Evolutionary conservation across 1,284 basidiomycete species (phyloP).

Genomic region (Trichosporon faecale): DNA sequence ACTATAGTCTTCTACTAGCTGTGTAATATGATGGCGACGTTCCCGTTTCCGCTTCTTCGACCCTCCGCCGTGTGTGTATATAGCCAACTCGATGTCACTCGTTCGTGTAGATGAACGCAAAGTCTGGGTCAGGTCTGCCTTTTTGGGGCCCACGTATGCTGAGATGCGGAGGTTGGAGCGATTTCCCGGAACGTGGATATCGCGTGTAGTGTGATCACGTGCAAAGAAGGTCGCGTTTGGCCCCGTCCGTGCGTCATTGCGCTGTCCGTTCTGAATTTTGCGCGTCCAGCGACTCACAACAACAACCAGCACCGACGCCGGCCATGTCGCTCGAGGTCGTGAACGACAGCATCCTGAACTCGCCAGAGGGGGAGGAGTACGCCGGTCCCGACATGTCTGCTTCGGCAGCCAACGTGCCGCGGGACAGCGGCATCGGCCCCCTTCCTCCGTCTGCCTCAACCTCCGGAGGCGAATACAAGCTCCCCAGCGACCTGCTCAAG

Average conservation of each 20-base stretch:
- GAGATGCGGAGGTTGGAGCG: too few species aligned
- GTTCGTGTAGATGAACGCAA: background rate
- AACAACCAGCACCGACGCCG: background rate
- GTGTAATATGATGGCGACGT: slow-evolving; percentile 8
- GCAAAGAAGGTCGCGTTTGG: background rate
- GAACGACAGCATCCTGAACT: background rate
- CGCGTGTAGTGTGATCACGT: background rate
- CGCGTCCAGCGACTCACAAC: background rate
- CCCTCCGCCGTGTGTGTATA: slow-evolving; percentile 1
- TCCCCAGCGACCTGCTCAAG: background rate
- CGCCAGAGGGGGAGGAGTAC: background rate
- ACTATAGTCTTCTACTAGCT: slow-evolving; percentile 3
- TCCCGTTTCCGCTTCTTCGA: background rate
- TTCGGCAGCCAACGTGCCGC: background rate
- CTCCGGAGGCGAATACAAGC: background rate
- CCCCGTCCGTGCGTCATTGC: background rate
- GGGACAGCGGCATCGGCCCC: background rate
- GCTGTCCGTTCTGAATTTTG: slow-evolving; percentile 1
- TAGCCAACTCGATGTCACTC: slow-evolving; percentile 19
- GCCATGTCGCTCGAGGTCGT: slow-evolving; percentile 5
- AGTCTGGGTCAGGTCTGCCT: background rate
- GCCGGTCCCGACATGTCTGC: background rate
- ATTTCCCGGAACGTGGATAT: background rate
- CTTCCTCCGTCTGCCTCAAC: background rate
- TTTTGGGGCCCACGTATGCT: background rate